Evolutionary conservation across 768 basidiomycete species (phyloP), one percentile per base, ranked within the genome.

Genomic region (Boletus subparvulus): DNA sequence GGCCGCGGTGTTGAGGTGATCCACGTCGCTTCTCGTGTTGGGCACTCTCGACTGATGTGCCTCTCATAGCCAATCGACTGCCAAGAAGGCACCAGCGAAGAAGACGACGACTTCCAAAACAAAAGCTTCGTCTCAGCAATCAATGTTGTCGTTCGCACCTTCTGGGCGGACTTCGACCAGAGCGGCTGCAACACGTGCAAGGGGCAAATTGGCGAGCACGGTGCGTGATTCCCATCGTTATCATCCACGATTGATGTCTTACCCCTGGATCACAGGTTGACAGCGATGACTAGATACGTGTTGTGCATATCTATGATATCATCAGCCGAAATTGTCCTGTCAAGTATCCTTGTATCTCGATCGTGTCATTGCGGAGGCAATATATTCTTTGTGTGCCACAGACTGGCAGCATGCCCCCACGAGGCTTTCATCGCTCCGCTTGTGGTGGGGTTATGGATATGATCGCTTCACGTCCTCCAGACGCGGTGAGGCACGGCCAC

Each of bases 111-210:
- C 77, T 40, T 35, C 75, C 47, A 65, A 61, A 50, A 46, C 73
- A 9, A 83, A 65, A 48, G 35, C 7, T 28, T 44, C 62, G 2
- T 54, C 71, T 6, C 67, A 78, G 6, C 69, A 79, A 68, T 56
- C 78, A 2, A 86, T 83, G 42, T 69, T 91, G 52, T 81, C 73
- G 36, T 91, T 91, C 59, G 81, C 84, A 0, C 84, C 88, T 11
- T 77, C 79, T 32, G 80, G 81, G 8, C 75, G 85, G 9, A 69
- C 63, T 35, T 80, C 84, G 16, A 83, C 84, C 1, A 73, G 90
- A 50, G 80, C 87, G 0, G 90, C 90, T 14, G 90, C 90, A 8
- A 77, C 83, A 17, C 84, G 77, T 63, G 87, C 90, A 11, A 82
- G 78, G 63, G 80, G 81, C 42, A 89, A 75, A 71, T 81, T 88